Evolutionary conservation across 2,329 filamentous ascomycete genomes (phyloP).

Genomic region (Thelonectria discophora): DNA sequence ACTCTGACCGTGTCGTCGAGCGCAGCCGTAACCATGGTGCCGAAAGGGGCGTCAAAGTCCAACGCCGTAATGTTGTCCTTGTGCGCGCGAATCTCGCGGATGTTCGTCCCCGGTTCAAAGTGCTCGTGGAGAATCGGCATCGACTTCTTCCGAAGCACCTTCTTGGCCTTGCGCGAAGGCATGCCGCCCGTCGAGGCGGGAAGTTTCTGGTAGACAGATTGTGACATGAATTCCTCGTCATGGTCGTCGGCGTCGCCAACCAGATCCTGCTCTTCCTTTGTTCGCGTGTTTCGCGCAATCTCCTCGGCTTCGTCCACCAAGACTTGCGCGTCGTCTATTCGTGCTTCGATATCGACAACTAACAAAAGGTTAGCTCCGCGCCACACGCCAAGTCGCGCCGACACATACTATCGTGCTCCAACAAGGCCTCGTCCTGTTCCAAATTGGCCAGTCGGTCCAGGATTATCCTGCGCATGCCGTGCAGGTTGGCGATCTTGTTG

Average conservation of each 20-base stretch:
- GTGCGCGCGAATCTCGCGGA: constrained; percentile 89
- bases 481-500: constrained; percentile 92
- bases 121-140: constrained; percentile 97
- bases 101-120: constrained; percentile 86
- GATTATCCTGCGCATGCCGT: constrained; percentile 91
- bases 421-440: constrained; percentile 87
- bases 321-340: constrained; percentile 69
- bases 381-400: neutral
- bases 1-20: constrained; percentile 94
- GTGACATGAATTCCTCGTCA: constrained; percentile 83
- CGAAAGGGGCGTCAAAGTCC: constrained; percentile 98
- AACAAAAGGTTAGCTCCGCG: constrained; percentile 45
- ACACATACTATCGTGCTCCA: constrained; percentile 85
- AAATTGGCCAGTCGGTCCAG: constrained; percentile 84
- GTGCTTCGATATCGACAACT: constrained; percentile 71
- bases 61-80: constrained; percentile 87
- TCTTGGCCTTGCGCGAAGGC: constrained; percentile 58
- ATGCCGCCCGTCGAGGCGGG: constrained; percentile 64
- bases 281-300: constrained; percentile 60
- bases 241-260: constrained; percentile 61
- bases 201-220: constrained; percentile 95
- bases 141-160: constrained; percentile 75
- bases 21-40: constrained; percentile 90
- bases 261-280: constrained; percentile 63
- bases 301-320: constrained; percentile 67